Evolutionary conservation across 2,329 filamentous ascomycete species (phyloP).

Genomic region (Xylariaceae sp.): DNA sequence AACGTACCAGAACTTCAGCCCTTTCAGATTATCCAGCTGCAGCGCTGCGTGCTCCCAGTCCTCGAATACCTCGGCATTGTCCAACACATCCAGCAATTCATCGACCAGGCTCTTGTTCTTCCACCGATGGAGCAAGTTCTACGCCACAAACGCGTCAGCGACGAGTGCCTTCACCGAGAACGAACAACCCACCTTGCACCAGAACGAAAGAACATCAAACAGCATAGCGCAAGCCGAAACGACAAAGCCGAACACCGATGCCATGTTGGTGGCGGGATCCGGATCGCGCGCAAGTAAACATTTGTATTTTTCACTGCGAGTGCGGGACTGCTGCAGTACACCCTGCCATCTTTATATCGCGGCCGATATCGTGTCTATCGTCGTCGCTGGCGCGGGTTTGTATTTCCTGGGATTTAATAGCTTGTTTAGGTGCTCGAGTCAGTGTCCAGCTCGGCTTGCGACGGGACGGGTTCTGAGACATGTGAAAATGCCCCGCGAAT

Average conservation of each 20-base stretch:
- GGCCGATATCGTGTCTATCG: neutral
- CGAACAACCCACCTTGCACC: conserved; percentile 49
- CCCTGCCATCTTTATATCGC: conserved; percentile 12
- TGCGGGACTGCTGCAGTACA: neutral
- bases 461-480: too few species aligned
- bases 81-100: conserved; percentile 61
- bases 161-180: too few species aligned
- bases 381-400: neutral
- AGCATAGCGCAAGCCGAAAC: conserved; percentile 54
- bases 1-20: conserved; percentile 71
- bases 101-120: conserved; percentile 60
- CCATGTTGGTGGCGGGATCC: conserved; percentile 22
- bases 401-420: too few species aligned
- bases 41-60: conserved; percentile 85
- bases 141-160: neutral
- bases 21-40: conserved; percentile 76
- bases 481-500: too few species aligned
- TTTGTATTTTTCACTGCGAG: neutral
- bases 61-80: conserved; percentile 66
- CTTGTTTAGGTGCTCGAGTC: too few species aligned
- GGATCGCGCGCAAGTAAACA: conserved; percentile 16
- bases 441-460: too few species aligned
- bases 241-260: conserved; percentile 33
- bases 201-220: conserved; percentile 58
- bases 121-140: conserved; percentile 69